Evolutionary conservation across 192 early-diverging fungal genomes (phyloP), one percentile per base, ranked within the genome.

Genomic region (Globomyces pollinis-pini): DNA sequence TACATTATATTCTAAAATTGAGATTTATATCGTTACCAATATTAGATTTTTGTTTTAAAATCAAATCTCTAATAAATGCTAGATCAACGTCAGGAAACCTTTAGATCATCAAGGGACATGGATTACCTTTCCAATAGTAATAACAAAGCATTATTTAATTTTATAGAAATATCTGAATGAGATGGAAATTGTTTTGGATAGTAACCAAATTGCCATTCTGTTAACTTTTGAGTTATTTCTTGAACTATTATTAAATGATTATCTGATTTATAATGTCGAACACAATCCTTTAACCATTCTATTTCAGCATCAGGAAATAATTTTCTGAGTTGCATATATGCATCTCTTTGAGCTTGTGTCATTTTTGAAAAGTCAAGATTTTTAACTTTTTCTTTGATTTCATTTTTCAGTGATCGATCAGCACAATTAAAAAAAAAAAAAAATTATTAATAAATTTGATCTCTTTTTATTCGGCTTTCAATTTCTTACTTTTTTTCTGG

Each of bases 281-380:
- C 52, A 24, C 52, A 54, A 0, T 54, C 21, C 38, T 54, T 36
- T 38, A 54, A 23, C 52, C 52, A 54, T 20, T 23, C 29, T 0
- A 31, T 21, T 6, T 54, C 52, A 8, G 52, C 52, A 34, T 54
- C 31, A 2, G 52, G 52, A 18, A 26, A 54, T 39, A 54, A 16
- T 6, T 20, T 7, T 39, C 24, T 38, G 7, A 54, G 29, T 54
- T 54, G 21, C 1, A 0, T 1, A 21, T 54, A 39, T 26, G 52
- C 52, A 32, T 54, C 44, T n/a, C 44, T 47, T 47, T 47, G 44
- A 47, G 44, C 44, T 26, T 47, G 44, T 7, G n/a, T n/a, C n/a
- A n/a, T n/a, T n/a, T n/a, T n/a, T n/a, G n/a, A n/a, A n/a, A n/a
- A n/a, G n/a, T n/a, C n/a, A n/a, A n/a, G n/a, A n/a, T n/a, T n/a